Conservation (phyloP, 2,329 filamentous ascomycete genomes). For the Colletotrichum shisoi region DNA sequence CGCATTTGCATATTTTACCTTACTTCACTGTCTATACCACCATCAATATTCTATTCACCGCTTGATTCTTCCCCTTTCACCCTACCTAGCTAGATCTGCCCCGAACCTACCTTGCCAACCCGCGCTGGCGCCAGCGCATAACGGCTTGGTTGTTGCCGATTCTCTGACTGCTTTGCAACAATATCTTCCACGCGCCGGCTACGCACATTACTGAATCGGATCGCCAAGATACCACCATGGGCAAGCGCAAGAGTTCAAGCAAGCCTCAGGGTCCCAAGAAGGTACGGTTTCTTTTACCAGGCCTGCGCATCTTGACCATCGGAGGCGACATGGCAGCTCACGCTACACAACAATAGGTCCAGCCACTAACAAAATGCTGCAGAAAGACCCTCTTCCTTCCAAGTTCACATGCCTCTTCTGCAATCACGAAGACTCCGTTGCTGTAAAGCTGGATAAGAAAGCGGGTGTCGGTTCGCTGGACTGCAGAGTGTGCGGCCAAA, state of each 20-base stretch:
- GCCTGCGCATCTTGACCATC: not conserved
- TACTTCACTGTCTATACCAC: not conserved
- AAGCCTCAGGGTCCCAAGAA: conserved; percentile 85
- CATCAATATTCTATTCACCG: not conserved
- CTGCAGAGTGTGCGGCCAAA: conserved; percentile 93
- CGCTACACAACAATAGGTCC: not conserved
- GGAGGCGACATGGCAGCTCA: not conserved
- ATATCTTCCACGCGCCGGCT: conserved; percentile 15
- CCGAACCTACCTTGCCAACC: not conserved
- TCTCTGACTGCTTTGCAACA: not conserved
- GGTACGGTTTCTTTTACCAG: conserved; percentile 56
- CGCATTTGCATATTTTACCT: not conserved
- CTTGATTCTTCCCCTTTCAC: not conserved
- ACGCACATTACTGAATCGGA: conserved; percentile 6
- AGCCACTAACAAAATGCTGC: conserved; percentile 21
- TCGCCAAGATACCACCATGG: conserved; percentile 61
- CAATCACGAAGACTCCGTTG: conserved; percentile 93
- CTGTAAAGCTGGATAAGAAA: conserved; percentile 94
- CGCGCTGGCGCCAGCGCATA: not conserved
- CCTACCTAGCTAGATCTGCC: not conserved
- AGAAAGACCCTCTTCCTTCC: conserved; percentile 77
- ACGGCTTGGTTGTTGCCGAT: not conserved
- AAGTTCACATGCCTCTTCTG: conserved; percentile 98
- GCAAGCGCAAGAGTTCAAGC: conserved; percentile 89
- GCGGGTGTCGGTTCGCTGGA: conserved; percentile 81